These are phyloP conservation scores for Fusarium falciforme DNA, from an alignment of 2,329 filamentous ascomycete species.

Conservation along the genomic window DNA sequence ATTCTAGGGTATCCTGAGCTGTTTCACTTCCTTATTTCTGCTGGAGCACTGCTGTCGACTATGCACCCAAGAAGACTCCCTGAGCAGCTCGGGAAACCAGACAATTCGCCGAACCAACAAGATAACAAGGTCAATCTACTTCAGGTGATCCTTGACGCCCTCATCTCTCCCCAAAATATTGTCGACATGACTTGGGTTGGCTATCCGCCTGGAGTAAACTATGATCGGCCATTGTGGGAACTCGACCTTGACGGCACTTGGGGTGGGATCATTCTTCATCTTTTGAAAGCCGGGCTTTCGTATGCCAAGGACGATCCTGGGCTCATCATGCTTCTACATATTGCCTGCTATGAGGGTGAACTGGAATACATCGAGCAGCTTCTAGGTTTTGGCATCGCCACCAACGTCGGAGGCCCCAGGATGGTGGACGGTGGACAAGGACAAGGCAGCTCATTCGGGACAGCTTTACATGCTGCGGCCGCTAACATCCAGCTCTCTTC, in stretches of 20 bases:
- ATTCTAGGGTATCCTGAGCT: slow-evolving; percentile 14
- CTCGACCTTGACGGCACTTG: slow-evolving; percentile 1
- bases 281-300: background rate
- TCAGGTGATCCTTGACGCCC: slow-evolving; percentile 9
- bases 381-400: background rate
- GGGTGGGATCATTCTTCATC: slow-evolving; percentile 1
- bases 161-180: slow-evolving; percentile 13
- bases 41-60: background rate
- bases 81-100: background rate
- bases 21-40: background rate
- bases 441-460: background rate
- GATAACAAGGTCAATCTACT: background rate
- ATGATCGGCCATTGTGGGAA: background rate
- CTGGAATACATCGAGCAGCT: background rate
- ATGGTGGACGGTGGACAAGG: slow-evolving; percentile 13
- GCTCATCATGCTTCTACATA: slow-evolving; percentile 18
- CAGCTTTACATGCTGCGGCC: slow-evolving; percentile 20
- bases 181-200: slow-evolving; percentile 15
- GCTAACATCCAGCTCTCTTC: background rate
- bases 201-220: slow-evolving; percentile 13
- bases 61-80: background rate
- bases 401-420: background rate
- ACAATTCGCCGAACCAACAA: background rate
- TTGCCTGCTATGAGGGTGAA: background rate
- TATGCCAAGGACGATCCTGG: background rate